Base-by-base conservation (phyloP, 805 yeast species). In the Candida ponderosae region DNA sequence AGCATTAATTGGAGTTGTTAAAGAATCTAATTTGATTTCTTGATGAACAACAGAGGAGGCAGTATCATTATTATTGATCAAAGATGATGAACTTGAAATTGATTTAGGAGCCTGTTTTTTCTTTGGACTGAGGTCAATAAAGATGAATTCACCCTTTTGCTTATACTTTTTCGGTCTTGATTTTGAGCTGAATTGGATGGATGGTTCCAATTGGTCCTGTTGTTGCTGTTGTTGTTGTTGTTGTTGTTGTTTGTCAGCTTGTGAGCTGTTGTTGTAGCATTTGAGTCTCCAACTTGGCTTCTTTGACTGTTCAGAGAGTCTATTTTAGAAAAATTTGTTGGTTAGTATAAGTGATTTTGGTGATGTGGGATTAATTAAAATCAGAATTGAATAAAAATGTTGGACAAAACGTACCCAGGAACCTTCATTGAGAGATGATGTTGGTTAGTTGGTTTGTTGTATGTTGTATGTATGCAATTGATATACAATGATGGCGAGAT, bases 31-130 rank as follows among this genome's bases (percentile, higher is more conserved):
- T n/a, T n/a, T n/a, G n/a, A n/a, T n/a, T n/a, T n/a, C n/a, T n/a
- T n/a, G n/a, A n/a, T n/a, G n/a, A n/a, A n/a, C n/a, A n/a, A n/a
- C n/a, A n/a, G n/a, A n/a, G n/a, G n/a, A n/a, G n/a, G n/a, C n/a
- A n/a, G 10, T 13, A 10, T 24, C 13, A 6, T 24, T 24, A 24
- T 83, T 83, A 53, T 74, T 85, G 4, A 78, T n/a, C n/a, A n/a
- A n/a, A n/a, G n/a, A n/a, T n/a, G n/a, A 70, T 47, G 88, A 81
- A 39, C 62, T 82, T 28, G 90, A 90, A 4, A 90, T 82, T 47
- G 93, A 82, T 54, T 83, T 81, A 68, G 82, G 82, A 57, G 93
- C 23, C 6, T 24, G 9, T 11, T 47, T 51, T 50, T 52, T 54
- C 18, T 38, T 46, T 13, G 58, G 58, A 3, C 56, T 51, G 6